Percentiles rank a stretch among this genome's conserved stretches.
Conservation (phyloP, 1,284 basidiomycete genomes). For the Boletus hoseneyae region DNA sequence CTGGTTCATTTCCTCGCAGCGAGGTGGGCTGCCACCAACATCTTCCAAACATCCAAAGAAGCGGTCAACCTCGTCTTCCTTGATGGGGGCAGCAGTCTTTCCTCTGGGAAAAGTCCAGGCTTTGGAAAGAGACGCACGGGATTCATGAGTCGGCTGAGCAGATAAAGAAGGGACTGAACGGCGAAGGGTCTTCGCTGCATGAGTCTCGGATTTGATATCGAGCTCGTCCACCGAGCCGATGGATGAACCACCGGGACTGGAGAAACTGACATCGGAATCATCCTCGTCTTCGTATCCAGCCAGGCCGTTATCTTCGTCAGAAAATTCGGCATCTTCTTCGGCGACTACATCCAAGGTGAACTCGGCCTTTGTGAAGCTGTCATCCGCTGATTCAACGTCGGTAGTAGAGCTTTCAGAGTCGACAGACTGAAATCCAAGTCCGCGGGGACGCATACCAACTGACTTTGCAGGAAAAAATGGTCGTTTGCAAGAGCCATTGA, state of each 20-base stretch:
- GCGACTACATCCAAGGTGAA: conserved; percentile 53
- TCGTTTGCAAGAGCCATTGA: conserved; percentile 15
- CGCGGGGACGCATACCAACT: conserved; percentile 33
- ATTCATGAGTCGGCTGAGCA: conserved; percentile 28
- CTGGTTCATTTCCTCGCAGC: conserved; percentile 50
- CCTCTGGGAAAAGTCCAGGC: conserved; percentile 68
- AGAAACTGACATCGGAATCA: conserved; percentile 51
- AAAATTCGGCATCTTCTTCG: conserved; percentile 52
- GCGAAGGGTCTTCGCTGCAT: neutral
- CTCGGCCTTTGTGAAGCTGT: conserved; percentile 34
- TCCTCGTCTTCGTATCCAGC: conserved; percentile 69
- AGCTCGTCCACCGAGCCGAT: conserved; percentile 54
- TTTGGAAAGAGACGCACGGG: conserved; percentile 52
- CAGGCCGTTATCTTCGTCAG: conserved; percentile 52
- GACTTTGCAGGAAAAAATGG: conserved; percentile 14
- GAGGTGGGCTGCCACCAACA: conserved; percentile 44
- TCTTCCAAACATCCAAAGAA: conserved; percentile 77
- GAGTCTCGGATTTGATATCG: conserved; percentile 7
- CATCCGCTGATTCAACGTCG: conserved; percentile 60
- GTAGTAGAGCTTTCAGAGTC: conserved; percentile 61
- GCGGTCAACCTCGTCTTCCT: conserved; percentile 42
- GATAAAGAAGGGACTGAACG: conserved; percentile 12
- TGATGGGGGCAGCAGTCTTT: conserved; percentile 21
- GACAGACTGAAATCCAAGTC: conserved; percentile 56
- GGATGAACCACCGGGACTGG: conserved; percentile 50